A percentile compares a stretch with the other conserved stretches of the same genome.
phyloP scores from a whole-genome alignment of 2,329 filamentous ascomycete genomes.

The Fusarium robinianum region DNA sequence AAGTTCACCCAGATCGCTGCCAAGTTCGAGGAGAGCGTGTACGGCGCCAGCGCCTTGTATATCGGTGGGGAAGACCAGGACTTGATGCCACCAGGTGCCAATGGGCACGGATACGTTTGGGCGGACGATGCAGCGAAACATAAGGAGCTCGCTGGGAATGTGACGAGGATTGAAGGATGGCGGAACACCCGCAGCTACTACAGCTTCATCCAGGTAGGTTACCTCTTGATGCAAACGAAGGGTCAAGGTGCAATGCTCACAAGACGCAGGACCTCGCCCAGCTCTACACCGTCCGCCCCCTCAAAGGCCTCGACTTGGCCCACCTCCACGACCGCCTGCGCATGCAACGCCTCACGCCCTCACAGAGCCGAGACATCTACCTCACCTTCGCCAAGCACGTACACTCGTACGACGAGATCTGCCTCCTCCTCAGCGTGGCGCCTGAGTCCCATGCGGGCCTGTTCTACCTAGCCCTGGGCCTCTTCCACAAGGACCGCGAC shows the following conservation, averaged over 20 bases:
- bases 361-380: constrained; percentile 83
- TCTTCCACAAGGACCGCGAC: constrained; percentile 86
- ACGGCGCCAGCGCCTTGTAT: constrained; percentile 87
- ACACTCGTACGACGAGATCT: constrained; percentile 82
- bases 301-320: constrained; percentile 83
- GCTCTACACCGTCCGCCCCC: constrained; percentile 65
- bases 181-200: constrained; percentile 94
- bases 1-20: constrained; percentile 92
- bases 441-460: constrained; percentile 86
- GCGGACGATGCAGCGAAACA: constrained; percentile 78
- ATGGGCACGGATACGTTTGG: constrained; percentile 96
- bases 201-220: constrained; percentile 80
- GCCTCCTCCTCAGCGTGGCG: constrained; percentile 78
- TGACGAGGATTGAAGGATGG: constrained; percentile 95
- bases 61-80: constrained; percentile 78
- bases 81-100: constrained; percentile 59
- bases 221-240: no score
- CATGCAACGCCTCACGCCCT: constrained; percentile 74
- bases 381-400: constrained; percentile 76
- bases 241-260: constrained; percentile 14
- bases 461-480: constrained; percentile 86
- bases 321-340: constrained; percentile 92
- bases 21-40: constrained; percentile 93
- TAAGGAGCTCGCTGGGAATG: constrained; percentile 87
- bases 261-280: constrained; percentile 64